Conservation (phyloP, 108 stramenopile genomes). For the Tribonema minus region DNA sequence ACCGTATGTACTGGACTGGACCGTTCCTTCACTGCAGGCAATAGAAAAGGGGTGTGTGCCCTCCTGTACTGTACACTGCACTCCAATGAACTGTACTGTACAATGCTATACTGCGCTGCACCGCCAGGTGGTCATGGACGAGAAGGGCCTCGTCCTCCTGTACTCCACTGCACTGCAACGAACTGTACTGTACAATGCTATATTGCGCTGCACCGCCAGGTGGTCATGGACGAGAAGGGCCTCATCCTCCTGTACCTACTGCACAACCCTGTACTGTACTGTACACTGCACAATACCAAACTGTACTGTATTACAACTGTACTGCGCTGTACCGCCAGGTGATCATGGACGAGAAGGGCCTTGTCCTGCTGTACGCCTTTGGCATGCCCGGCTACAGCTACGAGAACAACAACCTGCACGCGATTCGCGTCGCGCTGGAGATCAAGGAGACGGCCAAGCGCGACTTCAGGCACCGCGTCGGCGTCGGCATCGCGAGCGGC, state of each 20-base stretch:
- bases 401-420: conserved; percentile 36
- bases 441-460: not conserved
- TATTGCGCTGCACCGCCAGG: not conserved
- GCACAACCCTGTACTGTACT: not conserved
- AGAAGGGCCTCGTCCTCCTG: conserved; percentile 9
- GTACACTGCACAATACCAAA: too few relatives aligned
- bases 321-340: not conserved
- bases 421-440: conserved; percentile 13
- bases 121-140: conserved; percentile 13
- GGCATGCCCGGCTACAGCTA: conserved; percentile 27
- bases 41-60: too few relatives aligned
- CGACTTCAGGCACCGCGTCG: not conserved
- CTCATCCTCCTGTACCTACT: conserved; percentile 4
- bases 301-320: too few relatives aligned
- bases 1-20: too few relatives aligned
- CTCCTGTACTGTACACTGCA: too few relatives aligned
- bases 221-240: conserved; percentile 21
- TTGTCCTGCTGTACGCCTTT: conserved; percentile 26
- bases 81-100: too few relatives aligned
- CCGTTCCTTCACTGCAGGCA: too few relatives aligned
- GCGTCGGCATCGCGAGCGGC: conserved; percentile 19
- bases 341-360: conserved; percentile 39
- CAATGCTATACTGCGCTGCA: not conserved
- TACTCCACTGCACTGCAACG: too few relatives aligned
- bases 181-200: too few relatives aligned